Conservation (phyloP, 2,329 filamentous ascomycete genomes). For the Colletotrichum viniferum region DNA sequence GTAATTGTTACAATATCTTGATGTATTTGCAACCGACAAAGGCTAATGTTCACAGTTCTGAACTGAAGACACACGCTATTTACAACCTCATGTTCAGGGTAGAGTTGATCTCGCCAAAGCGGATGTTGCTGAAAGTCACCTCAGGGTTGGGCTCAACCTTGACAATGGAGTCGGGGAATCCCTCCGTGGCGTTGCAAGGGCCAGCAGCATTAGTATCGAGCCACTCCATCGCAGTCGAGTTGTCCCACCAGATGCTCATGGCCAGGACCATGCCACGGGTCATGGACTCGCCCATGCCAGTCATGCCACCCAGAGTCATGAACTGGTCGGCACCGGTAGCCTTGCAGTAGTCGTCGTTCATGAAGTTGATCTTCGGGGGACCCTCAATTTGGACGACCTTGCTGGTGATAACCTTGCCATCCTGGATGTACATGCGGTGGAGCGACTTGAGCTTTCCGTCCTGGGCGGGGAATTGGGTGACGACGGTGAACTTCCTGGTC, state of each 20-base stretch:
- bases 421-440: conserved; percentile 54
- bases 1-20: neutral
- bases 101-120: conserved; percentile 58
- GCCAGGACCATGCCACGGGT: conserved; percentile 56
- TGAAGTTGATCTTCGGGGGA: conserved; percentile 28
- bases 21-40: neutral
- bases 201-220: conserved; percentile 55
- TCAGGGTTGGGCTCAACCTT: conserved; percentile 47
- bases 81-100: conserved; percentile 3
- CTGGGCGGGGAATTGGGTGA: conserved; percentile 46
- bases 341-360: conserved; percentile 30
- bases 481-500: conserved; percentile 35
- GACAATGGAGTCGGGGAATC: conserved; percentile 53
- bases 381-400: conserved; percentile 27
- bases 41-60: neutral
- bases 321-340: conserved; percentile 27
- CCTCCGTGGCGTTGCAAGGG: conserved; percentile 59
- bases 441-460: conserved; percentile 45
- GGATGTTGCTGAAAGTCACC: conserved; percentile 61
- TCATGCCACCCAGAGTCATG: conserved; percentile 39
- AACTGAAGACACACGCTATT: neutral
- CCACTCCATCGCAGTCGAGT: conserved; percentile 60
- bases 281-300: conserved; percentile 47
- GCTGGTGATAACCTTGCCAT: conserved; percentile 49
- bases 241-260: conserved; percentile 62